Evolutionary conservation across 129 eudicot species (phyloP), one percentile per base, ranked within the genome.

Genomic region (Silybum marianum): DNA sequence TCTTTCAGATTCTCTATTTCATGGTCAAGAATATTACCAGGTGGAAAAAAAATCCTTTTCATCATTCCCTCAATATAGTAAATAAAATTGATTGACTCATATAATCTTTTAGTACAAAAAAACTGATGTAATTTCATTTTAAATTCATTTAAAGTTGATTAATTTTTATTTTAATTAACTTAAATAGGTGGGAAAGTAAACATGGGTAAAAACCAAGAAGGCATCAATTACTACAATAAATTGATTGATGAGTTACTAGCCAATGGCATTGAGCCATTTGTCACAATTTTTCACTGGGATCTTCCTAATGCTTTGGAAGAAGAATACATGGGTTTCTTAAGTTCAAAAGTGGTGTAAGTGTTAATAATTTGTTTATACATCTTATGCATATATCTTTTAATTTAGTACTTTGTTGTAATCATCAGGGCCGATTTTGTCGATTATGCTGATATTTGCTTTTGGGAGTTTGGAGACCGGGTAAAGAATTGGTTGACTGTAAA

Each of bases 21-120:
- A 48, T 84, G 87, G 87, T 6, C 87, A 63, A 84, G 87, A 73
- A 74, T 84, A 58, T 32, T 84, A 46, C 87, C 87, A 18, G 16
- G 87, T 84, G 80, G 72, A 78, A 81, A 10, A 72, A 7, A 40
- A n/a, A 42, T 0, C 2, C 0, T 73, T 1, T 73, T 4, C 18
- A 18, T n/a, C n/a, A 6, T 72, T 23, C 13, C 2, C 16, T 42
- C 8, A 39, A 7, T 40, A 4, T 73, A 7, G 13, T 19, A 44
- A 44, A 44, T 11, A 11, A 44, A 44, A 11, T 11, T 44, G 54
- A 44, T 11, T 4, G 16, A 44, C 13, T 40, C 13, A 40, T 40
- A 9, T 40, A 2, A 3, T 14, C 4, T 70, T 70, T 32, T 38
- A 4, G 10, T 10, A 54, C 6, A 54, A 1, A 58, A 58, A 18